These are phyloP conservation scores for Cardamine resedifolia DNA, from an alignment of 345 rosid genomes.

Conservation along the genomic window DNA sequence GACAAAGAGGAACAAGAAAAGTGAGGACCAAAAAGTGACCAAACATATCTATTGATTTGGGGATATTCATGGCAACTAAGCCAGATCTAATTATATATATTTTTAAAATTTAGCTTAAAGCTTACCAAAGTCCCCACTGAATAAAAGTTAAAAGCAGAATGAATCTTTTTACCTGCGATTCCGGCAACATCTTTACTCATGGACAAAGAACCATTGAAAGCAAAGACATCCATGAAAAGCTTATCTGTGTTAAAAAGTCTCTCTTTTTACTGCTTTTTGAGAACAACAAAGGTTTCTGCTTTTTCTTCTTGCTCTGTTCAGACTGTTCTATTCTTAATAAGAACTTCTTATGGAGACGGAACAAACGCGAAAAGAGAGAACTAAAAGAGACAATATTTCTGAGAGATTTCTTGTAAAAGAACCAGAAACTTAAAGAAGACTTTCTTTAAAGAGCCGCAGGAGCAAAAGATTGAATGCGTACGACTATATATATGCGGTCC, in stretches of 20 bases:
- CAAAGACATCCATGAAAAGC: conserved; percentile 48
- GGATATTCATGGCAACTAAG: conserved; percentile 13
- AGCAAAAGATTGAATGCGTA: conserved; percentile 11
- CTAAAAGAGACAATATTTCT: neutral
- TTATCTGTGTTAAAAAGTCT: neutral
- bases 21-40: neutral
- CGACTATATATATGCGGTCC: conserved; percentile 37
- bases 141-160: neutral
- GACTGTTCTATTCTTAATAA: neutral
- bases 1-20: neutral
- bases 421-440: neutral
- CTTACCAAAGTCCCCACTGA: neutral
- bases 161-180: conserved; percentile 45
- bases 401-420: neutral
- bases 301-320: conserved; percentile 25
- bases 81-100: conserved; percentile 16
- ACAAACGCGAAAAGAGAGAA: neutral
- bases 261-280: neutral
- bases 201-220: conserved; percentile 23
- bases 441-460: conserved; percentile 16
- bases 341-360: neutral
- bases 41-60: conserved; percentile 3
- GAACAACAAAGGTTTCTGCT: conserved; percentile 2
- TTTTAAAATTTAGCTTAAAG: conserved; percentile 7
- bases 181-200: conserved; percentile 68